A percentile compares a stretch with the other conserved stretches of the same genome.
Evolutionary conservation across 192 early-diverging fungal genomes (phyloP).

Genomic region (Coemansia sp.): DNA sequence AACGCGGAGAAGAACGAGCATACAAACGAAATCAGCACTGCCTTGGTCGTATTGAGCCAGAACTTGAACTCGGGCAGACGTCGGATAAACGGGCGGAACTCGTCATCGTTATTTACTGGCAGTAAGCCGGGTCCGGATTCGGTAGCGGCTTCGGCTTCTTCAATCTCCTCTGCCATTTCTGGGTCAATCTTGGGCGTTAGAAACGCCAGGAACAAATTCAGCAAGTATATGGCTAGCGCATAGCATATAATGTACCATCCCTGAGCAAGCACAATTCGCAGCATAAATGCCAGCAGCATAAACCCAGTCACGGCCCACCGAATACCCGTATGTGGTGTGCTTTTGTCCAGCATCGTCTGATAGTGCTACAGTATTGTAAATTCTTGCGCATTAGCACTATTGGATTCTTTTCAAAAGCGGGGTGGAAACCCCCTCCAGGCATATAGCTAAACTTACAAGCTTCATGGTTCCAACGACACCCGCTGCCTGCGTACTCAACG

Average conservation of each 20-base stretch:
- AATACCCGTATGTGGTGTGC: constrained; percentile 69
- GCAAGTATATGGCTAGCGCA: constrained; percentile 89
- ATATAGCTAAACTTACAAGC: constrained; percentile 17
- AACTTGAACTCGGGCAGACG: constrained; percentile 98
- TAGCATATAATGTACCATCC: constrained; percentile 98
- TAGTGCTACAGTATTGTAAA: constrained; percentile 55
- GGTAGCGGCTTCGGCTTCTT: constrained; percentile 48
- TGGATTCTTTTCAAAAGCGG: no score
- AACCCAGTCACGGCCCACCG: constrained; percentile 74
- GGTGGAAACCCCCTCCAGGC: background rate
- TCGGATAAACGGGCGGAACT: constrained; percentile 96
- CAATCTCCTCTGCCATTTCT: constrained; percentile 50
- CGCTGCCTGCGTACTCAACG: constrained; percentile 41
- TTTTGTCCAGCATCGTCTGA: constrained; percentile 78
- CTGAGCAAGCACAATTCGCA: constrained; percentile 76
- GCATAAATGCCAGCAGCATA: constrained; percentile 64
- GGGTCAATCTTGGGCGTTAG: constrained; percentile 96
- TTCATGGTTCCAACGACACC: constrained; percentile 32
- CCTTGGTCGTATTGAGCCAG: constrained; percentile 85
- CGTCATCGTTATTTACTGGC: constrained; percentile 86
- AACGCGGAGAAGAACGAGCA: constrained; percentile 87
- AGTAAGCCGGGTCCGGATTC: constrained; percentile 60
- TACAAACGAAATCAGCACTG: constrained; percentile 75
- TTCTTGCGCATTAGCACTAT: background rate
- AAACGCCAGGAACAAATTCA: constrained; percentile 94